Evolutionary conservation across 2,329 filamentous ascomycete species (phyloP).

Genomic region (Byssochlamys sp.): DNA sequence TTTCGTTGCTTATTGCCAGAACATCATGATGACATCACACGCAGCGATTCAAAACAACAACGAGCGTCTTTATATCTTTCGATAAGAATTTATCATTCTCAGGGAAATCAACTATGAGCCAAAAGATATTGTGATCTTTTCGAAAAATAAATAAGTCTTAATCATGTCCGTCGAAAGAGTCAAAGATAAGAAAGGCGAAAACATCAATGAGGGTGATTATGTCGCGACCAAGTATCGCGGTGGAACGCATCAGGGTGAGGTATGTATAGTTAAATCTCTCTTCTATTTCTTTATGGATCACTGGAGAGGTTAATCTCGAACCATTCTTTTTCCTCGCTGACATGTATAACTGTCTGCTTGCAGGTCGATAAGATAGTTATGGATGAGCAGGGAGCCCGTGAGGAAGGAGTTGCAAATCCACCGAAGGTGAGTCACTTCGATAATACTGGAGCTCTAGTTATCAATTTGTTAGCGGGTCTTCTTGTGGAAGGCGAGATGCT

Average conservation of each 20-base stretch:
- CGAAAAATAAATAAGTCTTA: neutral
- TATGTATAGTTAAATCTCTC: slow-evolving; percentile 2
- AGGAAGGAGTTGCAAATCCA: slow-evolving; percentile 16
- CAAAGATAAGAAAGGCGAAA: slow-evolving; percentile 14
- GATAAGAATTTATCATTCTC: neutral
- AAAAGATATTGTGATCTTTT: neutral
- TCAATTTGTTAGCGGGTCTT: neutral
- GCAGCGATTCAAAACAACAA: neutral
- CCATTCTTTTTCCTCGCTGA: neutral
- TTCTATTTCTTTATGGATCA: neutral
- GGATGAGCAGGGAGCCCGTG: slow-evolving; percentile 11
- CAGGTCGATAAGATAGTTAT: slow-evolving; percentile 16
- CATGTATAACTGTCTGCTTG: neutral
- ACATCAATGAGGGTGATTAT: slow-evolving; percentile 14
- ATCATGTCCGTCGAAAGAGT: slow-evolving; percentile 12
- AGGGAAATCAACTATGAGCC: neutral
- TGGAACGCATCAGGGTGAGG: slow-evolving; percentile 15
- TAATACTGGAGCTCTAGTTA: neutral
- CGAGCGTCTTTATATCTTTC: neutral
- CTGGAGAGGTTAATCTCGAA: too few relatives aligned
- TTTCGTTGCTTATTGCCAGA: neutral
- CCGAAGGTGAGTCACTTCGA: slow-evolving; percentile 12
- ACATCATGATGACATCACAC: neutral
- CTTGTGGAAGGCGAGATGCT: neutral
- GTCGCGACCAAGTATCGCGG: slow-evolving; percentile 15